Conservation (phyloP, 768 basidiomycete species). For the Lepiota brunneoincarnata region DNA sequence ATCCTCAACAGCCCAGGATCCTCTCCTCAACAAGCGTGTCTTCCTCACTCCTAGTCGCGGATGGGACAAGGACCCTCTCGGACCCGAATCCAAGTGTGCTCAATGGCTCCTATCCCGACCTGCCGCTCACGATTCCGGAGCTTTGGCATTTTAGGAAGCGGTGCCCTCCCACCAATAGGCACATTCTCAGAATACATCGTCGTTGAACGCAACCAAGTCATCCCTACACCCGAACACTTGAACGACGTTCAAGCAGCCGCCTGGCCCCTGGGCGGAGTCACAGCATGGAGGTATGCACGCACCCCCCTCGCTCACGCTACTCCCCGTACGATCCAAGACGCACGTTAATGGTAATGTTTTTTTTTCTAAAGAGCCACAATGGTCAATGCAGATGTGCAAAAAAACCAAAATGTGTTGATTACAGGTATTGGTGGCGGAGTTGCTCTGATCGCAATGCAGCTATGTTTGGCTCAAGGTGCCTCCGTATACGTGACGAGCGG, state of each 20-base stretch:
- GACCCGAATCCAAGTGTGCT: slow-evolving; percentile 63
- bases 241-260: slow-evolving; percentile 68
- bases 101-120: neutral
- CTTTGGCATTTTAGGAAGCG: slow-evolving; percentile 70
- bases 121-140: slow-evolving; percentile 21
- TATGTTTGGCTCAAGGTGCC: slow-evolving; percentile 72
- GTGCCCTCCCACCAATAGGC: slow-evolving; percentile 50
- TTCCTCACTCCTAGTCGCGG: slow-evolving; percentile 76
- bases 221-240: slow-evolving; percentile 65
- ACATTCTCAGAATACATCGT: slow-evolving; percentile 77
- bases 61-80: slow-evolving; percentile 65
- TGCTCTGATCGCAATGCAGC: slow-evolving; percentile 70
- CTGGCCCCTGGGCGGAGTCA: slow-evolving; percentile 76
- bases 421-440: slow-evolving; percentile 86
- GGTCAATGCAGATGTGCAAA: slow-evolving; percentile 59
- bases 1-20: slow-evolving; percentile 48
- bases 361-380: slow-evolving; percentile 3
- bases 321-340: neutral
- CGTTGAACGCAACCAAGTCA: slow-evolving; percentile 67
- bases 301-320: neutral
- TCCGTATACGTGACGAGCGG: slow-evolving; percentile 84
- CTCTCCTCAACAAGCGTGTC: slow-evolving; percentile 60
- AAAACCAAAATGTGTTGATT: slow-evolving; percentile 73
- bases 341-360: too few species aligned
- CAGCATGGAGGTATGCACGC: slow-evolving; percentile 80